phyloP scores from a whole-genome alignment of 2,329 filamentous ascomycete genomes.

The Colletotrichum sp. region DNA sequence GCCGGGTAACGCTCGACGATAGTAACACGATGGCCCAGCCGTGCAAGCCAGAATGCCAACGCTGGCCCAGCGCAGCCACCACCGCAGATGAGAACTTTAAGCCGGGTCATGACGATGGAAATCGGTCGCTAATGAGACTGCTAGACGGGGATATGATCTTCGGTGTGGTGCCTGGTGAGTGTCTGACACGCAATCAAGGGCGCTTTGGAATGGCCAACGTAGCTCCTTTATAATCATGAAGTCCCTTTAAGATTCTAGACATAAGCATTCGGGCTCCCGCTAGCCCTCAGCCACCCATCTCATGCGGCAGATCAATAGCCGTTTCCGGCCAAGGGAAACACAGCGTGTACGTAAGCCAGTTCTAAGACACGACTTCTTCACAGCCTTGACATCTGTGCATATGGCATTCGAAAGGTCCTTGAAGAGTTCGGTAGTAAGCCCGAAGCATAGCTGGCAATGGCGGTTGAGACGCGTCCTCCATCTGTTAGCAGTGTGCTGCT shows the following conservation, averaged over 20 bases:
- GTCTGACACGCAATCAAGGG: not conserved
- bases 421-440: not conserved
- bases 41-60: conserved; percentile 54
- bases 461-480: not conserved
- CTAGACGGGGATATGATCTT: not conserved
- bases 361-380: not conserved
- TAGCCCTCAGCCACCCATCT: not conserved
- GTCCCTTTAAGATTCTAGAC: not conserved
- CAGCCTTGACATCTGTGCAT: not conserved
- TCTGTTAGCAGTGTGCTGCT: not conserved
- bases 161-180: not conserved
- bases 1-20: conserved; percentile 44
- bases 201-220: not conserved
- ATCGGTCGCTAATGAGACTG: not conserved
- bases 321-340: not conserved
- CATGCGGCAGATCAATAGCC: not conserved
- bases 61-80: conserved; percentile 42
- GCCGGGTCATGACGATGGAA: not conserved
- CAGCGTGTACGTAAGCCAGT: not conserved
- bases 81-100: conserved; percentile 40
- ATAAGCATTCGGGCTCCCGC: not conserved
- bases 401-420: not conserved
- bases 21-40: conserved; percentile 41
- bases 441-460: not conserved
- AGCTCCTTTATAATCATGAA: not conserved